Evolutionary conservation across 305 asterid genomes (phyloP), one percentile per base, ranked within the genome.

Genomic region (Fraxinus sp.): DNA sequence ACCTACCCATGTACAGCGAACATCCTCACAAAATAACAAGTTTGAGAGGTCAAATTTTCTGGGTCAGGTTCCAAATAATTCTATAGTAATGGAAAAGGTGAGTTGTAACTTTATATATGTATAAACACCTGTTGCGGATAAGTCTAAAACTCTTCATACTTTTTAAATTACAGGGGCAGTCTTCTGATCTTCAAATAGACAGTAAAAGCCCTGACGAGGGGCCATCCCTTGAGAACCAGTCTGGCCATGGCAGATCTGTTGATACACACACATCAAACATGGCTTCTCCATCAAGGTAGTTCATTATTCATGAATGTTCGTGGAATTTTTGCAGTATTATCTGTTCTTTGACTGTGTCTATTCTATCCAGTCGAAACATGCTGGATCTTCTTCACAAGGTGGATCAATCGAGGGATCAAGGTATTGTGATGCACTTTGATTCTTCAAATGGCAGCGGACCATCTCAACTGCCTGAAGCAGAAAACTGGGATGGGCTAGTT

Each of bases 301-400:
- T 78, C 59, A 70, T 70, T 78, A n/a, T 78, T 75, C 18, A 64
- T 78, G 57, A 33, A 26, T 55, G 39, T 7, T 22, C 9, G 32
- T 44, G 35, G 41, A 70, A 37, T 52, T 78, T 80, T 49, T 77
- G 39, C 44, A 62, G 57, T 8, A 22, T 18, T 41, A 26, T 82
- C 71, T 79, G 52, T 70, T 70, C 18, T 77, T 79, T 82, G 78
- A 86, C 52, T 82, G 20, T 78, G 73, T 83, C 59, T 83, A 39
- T 83, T 86, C 46, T 22, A 78, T 84, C 87, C 89, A 92, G 97
- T 83, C 96, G 90, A 90, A 92, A 91, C 88, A 94, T 94, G 98
- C 91, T 93, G 86, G 96, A 93, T 82, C 94, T 94, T 89, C 91
- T 94, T 84, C 93, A 92, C 87, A 92, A 92, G 94, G 95, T 90